Base-by-base conservation (phyloP, 768 basidiomycete species). In the Wakefieldia striispora region DNA sequence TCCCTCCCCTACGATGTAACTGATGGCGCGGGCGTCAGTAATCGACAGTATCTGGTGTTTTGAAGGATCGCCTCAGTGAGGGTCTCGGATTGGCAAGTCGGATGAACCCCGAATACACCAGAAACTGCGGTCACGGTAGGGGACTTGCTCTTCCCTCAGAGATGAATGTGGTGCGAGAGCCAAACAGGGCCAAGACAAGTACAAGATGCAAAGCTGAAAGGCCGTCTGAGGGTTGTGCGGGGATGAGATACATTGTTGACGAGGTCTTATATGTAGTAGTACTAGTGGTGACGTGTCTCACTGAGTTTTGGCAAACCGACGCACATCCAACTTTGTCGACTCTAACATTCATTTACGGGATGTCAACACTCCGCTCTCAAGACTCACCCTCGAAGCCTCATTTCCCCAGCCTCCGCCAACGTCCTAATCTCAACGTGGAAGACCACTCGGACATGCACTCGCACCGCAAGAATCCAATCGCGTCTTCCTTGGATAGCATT, bases 31-130 rank as follows among this genome's bases (percentile, higher is more conserved):
- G 29, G 73, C 62, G 59, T 84, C 82, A 1, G 78, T 77, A 31
- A 85, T 72, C 14, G 82, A 83, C 29, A 84, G 60, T 16, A 83
- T 65, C 56, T 78, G 79, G 59, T 79, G 78, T 81, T 84, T 55
- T 27, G 44, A 40, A 23, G 33, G 43, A n/a, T 31, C 9, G 9
- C 37, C 27, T 65, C 35, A 55, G 49, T 26, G 42, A 45, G 23
- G 59, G 40, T 29, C 20, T 20, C 29, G 6, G 24, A 49, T 17
- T 50, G 34, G 46, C 42, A 23, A 43, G 16, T 33, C 33, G 16
- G 53, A 49, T 41, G 38, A 60, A 84, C 83, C 33, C 82, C 81
- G 27, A 81, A 75, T 26, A 79, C 78, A 14, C 83, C 81, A 6
- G 72, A 71, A 84, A 82, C 45, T 69, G 73, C 34, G 26, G 29